Base-by-base conservation (phyloP, 1,284 basidiomycete species). In the Fomitiporia mediterranea region DNA sequence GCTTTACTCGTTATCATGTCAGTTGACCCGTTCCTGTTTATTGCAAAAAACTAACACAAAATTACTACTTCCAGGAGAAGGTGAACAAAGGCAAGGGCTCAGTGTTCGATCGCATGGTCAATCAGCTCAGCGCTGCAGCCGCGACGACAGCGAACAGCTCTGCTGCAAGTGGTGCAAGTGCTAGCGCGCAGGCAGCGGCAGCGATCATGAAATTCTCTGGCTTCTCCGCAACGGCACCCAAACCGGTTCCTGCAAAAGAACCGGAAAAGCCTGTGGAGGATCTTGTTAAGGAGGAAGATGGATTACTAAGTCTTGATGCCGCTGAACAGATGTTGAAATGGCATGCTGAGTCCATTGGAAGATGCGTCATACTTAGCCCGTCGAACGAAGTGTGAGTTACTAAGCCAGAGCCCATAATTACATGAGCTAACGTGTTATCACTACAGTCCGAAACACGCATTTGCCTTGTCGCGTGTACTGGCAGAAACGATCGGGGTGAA, bases 301-400 rank as follows among this genome's bases (percentile, higher is more conserved):
- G 94, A 3, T 65, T 83, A 37, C 72, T 97, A 34, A 83, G 76
- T 46, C 72, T 97, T 2, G 82, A 85, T 37, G 76, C 86, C 23
- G 91, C 91, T 1, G 92, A 96, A 73, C 86, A 81, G 62, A 94
- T 98, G 84, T 73, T 98, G 17, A 91, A 86, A 68, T 97, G 94
- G 93, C 95, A 98, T 70, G 94, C 95, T 1, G 95, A 98, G 68
- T 89, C 93, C 2, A 84, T 96, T 32, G 94, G 95, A 3, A 76
- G 95, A 60, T 94, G 92, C 62, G 89, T 95, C 6, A 94, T 97
- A 69, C 74, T 98, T 27, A 94, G 86, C 64, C 71, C 84, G 2
- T 66, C 81, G 2, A 82, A 80, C 47, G 95, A 98, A 64, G 84
- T 95, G 91, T 96, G 65, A 72, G 90, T 75, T 1, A 48, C 11